Evolutionary conservation across 805 yeast species (phyloP).

Genomic region (Barnettozyma salicaria): DNA sequence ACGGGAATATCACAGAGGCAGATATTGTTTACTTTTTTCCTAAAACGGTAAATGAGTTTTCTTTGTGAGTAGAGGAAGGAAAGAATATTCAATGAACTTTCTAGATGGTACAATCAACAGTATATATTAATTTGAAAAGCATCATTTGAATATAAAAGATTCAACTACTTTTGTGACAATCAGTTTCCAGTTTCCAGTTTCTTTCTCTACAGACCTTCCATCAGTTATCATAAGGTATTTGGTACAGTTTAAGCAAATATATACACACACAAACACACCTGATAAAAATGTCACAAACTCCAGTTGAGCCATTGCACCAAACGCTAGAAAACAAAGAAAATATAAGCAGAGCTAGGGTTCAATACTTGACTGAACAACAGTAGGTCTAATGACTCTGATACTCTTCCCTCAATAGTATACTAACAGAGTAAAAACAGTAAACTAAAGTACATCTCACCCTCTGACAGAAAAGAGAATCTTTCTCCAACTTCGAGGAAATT

Average conservation of each 20-base stretch:
- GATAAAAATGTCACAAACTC: conserved; percentile 16
- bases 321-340: conserved; percentile 26
- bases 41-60: conserved; percentile 9
- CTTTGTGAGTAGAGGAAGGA: conserved; percentile 2
- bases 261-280: no score
- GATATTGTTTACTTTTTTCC: conserved; percentile 18
- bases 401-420: not conserved
- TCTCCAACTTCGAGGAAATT: conserved; percentile 28
- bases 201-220: not conserved
- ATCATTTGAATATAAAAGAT: no score
- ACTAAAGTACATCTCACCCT: conserved; percentile 27
- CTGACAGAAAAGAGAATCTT: conserved; percentile 25
- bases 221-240: no score
- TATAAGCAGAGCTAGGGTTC: conserved; percentile 25
- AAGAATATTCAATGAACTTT: not conserved
- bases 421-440: conserved; percentile 18
- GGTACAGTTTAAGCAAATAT: no score
- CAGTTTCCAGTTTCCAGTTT: no score
- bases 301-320: conserved; percentile 27
- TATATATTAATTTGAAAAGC: no score
- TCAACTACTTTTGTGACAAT: no score
- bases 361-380: conserved; percentile 26
- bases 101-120: not conserved
- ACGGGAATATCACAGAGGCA: conserved; percentile 13
- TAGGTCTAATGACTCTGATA: conserved; percentile 11